Evolutionary conservation across 2,329 filamentous ascomycete genomes (phyloP).

Genomic region (Aspergillus awamori): DNA sequence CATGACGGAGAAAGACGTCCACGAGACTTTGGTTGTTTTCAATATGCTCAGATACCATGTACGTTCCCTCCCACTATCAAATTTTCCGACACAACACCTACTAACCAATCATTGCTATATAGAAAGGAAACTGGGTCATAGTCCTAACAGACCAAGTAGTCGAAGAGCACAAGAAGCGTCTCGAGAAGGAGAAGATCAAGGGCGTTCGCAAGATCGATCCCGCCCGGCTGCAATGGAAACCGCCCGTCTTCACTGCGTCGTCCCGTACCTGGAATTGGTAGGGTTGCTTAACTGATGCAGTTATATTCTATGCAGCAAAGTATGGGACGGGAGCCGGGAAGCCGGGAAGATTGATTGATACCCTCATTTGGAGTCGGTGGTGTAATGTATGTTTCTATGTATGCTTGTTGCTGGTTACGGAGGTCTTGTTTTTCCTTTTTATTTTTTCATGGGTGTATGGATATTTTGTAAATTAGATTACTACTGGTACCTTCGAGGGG

Average conservation of each 20-base stretch:
- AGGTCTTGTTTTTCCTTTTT: neutral
- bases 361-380: neutral
- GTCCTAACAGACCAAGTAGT: constrained; percentile 85
- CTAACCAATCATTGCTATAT: neutral
- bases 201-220: constrained; percentile 74
- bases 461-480: neutral
- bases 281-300: neutral
- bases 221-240: constrained; percentile 86
- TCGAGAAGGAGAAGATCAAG: constrained; percentile 80
- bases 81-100: constrained; percentile 17
- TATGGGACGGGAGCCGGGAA: neutral
- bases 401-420: constrained; percentile 7
- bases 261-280: constrained; percentile 95
- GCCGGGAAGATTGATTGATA: neutral
- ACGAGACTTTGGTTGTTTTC: constrained; percentile 89
- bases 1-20: constrained; percentile 97
- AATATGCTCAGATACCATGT: constrained; percentile 92
- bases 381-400: neutral
- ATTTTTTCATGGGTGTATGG: neutral
- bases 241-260: constrained; percentile 88
- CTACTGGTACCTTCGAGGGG: neutral
- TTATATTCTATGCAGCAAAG: no score
- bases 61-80: constrained; percentile 29
- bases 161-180: constrained; percentile 66
- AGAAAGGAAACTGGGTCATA: constrained; percentile 93